Conservation (phyloP, 257 asterid species). For the Plantago elongata region DNA sequence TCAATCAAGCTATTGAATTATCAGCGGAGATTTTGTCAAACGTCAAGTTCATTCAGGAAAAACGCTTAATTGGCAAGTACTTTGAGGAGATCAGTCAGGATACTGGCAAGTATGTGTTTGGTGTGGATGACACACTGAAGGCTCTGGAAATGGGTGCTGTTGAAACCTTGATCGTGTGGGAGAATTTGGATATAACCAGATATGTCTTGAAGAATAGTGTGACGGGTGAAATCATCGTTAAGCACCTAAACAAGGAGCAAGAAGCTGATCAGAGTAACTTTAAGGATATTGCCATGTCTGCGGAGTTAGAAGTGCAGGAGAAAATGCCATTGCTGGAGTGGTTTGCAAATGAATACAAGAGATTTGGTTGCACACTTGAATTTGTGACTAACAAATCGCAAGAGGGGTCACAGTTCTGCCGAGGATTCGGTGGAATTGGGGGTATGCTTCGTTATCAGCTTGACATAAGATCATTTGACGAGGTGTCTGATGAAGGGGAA, state of each 20-base stretch:
- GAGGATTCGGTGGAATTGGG: conserved; percentile 65
- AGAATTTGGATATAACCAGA: conserved; percentile 46
- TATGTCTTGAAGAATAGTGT: conserved; percentile 39
- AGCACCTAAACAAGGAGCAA: conserved; percentile 41
- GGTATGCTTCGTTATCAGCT: conserved; percentile 62
- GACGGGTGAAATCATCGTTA: conserved; percentile 37
- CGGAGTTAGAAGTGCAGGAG: conserved; percentile 53
- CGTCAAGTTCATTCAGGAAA: conserved; percentile 60
- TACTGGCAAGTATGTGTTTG: conserved; percentile 59
- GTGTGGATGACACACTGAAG: conserved; percentile 54
- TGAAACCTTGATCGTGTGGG: conserved; percentile 60
- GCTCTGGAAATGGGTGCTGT: conserved; percentile 64
- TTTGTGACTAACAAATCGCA: conserved; percentile 56
- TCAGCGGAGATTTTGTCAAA: conserved; percentile 62
- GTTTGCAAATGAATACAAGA: conserved; percentile 56
- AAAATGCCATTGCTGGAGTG: conserved; percentile 52
- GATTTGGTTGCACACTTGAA: conserved; percentile 57
- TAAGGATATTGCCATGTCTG: conserved; percentile 32
- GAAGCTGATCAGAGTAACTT: conserved; percentile 50
- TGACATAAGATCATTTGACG: conserved; percentile 50
- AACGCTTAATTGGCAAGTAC: conserved; percentile 51
- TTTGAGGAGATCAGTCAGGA: conserved; percentile 65
- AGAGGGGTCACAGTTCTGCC: conserved; percentile 60
- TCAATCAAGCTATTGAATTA: conserved; percentile 59
- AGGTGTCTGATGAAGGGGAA: conserved; percentile 47